Conservation (phyloP, 257 asterid genomes). For the Primulina tabacum region DNA sequence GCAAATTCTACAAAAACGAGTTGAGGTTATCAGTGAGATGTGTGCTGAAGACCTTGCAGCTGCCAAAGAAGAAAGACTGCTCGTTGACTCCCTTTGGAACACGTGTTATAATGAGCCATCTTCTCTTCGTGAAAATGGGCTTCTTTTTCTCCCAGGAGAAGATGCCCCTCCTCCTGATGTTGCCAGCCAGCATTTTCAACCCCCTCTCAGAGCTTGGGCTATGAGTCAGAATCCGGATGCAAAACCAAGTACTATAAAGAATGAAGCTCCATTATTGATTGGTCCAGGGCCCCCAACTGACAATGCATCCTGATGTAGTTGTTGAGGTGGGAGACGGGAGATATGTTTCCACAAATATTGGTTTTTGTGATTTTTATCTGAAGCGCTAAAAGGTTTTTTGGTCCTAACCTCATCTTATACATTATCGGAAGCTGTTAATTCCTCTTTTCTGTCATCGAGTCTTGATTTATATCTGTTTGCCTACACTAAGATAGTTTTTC, state of each 20-base stretch:
- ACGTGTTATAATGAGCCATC: constrained; percentile 60
- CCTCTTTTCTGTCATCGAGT: too few relatives aligned
- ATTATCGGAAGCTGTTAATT: not conserved
- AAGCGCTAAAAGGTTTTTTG: too few relatives aligned
- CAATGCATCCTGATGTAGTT: not conserved
- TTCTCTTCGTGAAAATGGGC: constrained; percentile 70
- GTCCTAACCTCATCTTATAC: not conserved
- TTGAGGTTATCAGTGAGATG: constrained; percentile 56
- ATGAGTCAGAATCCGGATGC: constrained; percentile 44
- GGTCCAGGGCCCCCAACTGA: constrained; percentile 44
- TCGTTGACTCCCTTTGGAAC: constrained; percentile 81
- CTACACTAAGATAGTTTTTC: not conserved
- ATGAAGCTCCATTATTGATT: constrained; percentile 52
- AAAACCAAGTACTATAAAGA: constrained; percentile 38
- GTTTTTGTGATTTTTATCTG: not conserved
- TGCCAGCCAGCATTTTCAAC: constrained; percentile 71
- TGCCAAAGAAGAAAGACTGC: constrained; percentile 73
- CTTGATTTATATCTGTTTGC: too few relatives aligned
- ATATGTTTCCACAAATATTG: not conserved
- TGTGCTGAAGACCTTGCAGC: constrained; percentile 74
- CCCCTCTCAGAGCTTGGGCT: constrained; percentile 81
- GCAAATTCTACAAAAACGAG: constrained; percentile 61
- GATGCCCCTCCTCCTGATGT: constrained; percentile 86
- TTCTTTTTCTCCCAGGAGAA: constrained; percentile 70
- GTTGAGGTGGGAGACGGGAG: not conserved